A percentile compares a stretch with the other conserved stretches of the same genome.
Conservation (phyloP, 176 grass and related monocot species). For the Urochloa ruziziensis region DNA sequence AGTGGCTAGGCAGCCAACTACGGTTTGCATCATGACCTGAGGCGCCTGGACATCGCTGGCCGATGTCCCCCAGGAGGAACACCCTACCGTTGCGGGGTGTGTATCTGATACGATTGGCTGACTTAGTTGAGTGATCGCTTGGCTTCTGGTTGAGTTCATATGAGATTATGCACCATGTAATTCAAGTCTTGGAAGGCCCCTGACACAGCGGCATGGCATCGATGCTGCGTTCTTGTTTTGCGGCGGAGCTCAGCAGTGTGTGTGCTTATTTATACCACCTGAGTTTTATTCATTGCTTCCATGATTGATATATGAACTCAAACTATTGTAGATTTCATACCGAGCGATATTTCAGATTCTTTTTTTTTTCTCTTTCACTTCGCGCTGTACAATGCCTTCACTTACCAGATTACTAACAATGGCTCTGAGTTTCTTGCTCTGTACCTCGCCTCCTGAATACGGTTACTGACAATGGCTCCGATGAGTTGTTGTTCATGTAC, state of each 20-base stretch:
- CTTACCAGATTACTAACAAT: not conserved
- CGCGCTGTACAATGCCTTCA: constrained; percentile 31
- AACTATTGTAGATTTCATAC: constrained; percentile 43
- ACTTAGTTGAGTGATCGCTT: constrained; percentile 41
- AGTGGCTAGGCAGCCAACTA: constrained; percentile 49
- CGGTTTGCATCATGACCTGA: constrained; percentile 3
- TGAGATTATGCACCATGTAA: constrained; percentile 37
- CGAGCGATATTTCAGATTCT: constrained; percentile 16
- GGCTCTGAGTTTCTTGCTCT: not conserved
- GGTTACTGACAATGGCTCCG: not conserved
- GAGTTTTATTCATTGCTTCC: constrained; percentile 49
- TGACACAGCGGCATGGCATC: constrained; percentile 37
- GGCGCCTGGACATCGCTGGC: not conserved
- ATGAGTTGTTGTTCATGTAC: not conserved
- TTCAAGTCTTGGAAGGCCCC: constrained; percentile 25
- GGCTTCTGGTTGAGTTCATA: constrained; percentile 30
- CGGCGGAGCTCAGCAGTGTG: constrained; percentile 42
- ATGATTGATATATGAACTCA: constrained; percentile 65
- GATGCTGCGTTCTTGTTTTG: constrained; percentile 40
- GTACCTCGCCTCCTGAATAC: not conserved
- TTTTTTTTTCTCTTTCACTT: not conserved
- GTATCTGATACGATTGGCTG: constrained; percentile 42
- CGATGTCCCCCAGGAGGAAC: constrained; percentile 24
- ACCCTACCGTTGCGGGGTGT: constrained; percentile 13
- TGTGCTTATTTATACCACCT: constrained; percentile 38